A percentile compares a stretch with the other conserved stretches of the same genome.
Conservation (phyloP, 2,329 filamentous ascomycete genomes). For the Trichoderma endophyticum region DNA sequence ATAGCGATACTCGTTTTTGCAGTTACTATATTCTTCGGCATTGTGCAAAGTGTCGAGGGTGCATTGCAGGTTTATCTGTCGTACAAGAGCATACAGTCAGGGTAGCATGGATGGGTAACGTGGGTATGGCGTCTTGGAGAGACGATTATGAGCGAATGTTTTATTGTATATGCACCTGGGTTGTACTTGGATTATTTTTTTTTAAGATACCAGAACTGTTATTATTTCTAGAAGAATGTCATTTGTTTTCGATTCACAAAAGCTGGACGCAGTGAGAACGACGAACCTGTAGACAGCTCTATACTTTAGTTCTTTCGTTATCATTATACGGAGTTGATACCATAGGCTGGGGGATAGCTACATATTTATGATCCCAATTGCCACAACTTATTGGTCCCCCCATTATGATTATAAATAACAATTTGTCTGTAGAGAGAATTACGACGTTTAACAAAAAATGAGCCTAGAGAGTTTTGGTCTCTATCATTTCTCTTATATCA, state of each 20-base stretch:
- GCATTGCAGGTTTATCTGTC: conserved; percentile 21
- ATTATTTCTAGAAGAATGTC: background rate
- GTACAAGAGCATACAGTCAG: background rate
- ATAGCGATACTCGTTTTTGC: conserved; percentile 33
- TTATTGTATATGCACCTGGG: background rate
- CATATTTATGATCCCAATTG: background rate
- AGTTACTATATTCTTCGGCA: conserved; percentile 37
- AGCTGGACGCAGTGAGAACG: background rate
- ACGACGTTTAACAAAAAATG: fast-evolving
- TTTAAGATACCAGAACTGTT: background rate
- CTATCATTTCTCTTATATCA: background rate
- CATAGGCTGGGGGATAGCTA: background rate
- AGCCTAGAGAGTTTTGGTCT: background rate
- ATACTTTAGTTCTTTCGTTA: background rate
- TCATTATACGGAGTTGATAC: background rate
- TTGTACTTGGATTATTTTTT: background rate
- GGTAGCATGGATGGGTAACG: background rate
- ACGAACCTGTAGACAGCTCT: background rate
- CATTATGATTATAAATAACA: too few relatives aligned
- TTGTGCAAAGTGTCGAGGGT: conserved; percentile 41
- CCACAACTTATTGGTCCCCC: background rate
- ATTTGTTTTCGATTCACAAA: background rate
- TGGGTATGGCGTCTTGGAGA: background rate
- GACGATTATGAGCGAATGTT: background rate
- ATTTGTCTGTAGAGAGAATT: background rate